Evolutionary conservation across 176 grass and related monocot species (phyloP), one percentile per base, ranked within the genome.

Genomic region (sorghum (Sorghum bicolor)): DNA sequence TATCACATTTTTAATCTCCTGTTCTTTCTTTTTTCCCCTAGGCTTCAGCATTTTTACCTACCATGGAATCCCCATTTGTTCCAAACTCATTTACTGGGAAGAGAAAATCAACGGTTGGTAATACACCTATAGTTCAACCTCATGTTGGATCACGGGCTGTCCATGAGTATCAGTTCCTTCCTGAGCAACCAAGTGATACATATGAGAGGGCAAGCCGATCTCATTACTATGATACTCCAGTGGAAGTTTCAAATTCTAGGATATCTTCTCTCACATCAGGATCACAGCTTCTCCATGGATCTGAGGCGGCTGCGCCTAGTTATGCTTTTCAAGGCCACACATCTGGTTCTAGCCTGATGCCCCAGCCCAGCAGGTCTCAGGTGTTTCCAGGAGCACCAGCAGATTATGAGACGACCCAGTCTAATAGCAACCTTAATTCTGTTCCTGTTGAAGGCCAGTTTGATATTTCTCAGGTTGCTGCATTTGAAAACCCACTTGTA

Each of bases 91-190:
- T 89, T 70, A 10, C 30, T 34, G 86, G 76, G 79, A 96, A 94
- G 80, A 99, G 85, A 80, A 99, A 99, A 80, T 71, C 85, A 52
- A 32, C 24, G 29, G 65, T 72, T 80, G 79, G 87, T 67, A 91
- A 87, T 90, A 70, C 91, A 31, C 81, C 89, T 77, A 77, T 74
- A 77, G 74, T 88, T 69, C 92, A 84, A 39, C 72, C 86, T 78
- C 86, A 86, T 87, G 67, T 72, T 44, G 88, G 88, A 77, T 86
- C 86, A 15, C 85, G 81, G 71, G 89, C 91, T 50, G 87, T 90
- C 67, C 91, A 94, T 74, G 96, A 96, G 70, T 99, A 99, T 64
- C 96, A 99, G 41, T 99, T 99, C 90, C 87, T 99, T 82, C 96
- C 96, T 48, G 89, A 99, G 80, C 93, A 92, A 82, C 91, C 96